Percentiles rank a stretch among this genome's conserved stretches.
Conservation (phyloP, 192 early-diverging fungal species). For the Pilaira anomala region DNA sequence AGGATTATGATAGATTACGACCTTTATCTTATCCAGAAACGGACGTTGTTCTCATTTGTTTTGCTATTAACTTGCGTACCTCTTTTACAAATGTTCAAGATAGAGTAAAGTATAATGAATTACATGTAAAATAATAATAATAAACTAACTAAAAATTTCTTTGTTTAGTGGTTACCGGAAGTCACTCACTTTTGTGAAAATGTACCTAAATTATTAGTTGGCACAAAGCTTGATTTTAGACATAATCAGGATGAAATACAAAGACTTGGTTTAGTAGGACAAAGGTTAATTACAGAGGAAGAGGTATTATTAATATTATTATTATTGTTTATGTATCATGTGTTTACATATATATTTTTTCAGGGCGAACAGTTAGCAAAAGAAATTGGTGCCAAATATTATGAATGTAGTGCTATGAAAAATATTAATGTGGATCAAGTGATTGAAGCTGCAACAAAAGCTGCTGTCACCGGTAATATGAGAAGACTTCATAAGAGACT, state of each 20-base stretch:
- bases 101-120: slow-evolving; percentile 44
- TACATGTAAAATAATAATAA: not conserved
- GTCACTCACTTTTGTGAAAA: slow-evolving; percentile 40
- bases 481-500: slow-evolving; percentile 41
- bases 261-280: slow-evolving; percentile 29
- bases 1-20: slow-evolving; percentile 70
- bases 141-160: not conserved
- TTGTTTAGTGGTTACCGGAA: slow-evolving; percentile 12
- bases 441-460: slow-evolving; percentile 44
- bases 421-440: slow-evolving; percentile 44
- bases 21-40: slow-evolving; percentile 69
- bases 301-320: slow-evolving; percentile 24
- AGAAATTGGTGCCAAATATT: slow-evolving; percentile 45
- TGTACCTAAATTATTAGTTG: slow-evolving; percentile 50
- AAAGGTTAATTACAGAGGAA: slow-evolving; percentile 36
- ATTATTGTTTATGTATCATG: not conserved
- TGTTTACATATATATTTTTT: not conserved
- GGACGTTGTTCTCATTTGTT: slow-evolving; percentile 68
- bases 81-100: slow-evolving; percentile 77
- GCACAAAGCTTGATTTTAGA: slow-evolving; percentile 48
- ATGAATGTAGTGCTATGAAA: slow-evolving; percentile 50
- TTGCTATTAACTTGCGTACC: slow-evolving; percentile 62
- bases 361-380: slow-evolving; percentile 45
- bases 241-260: slow-evolving; percentile 27
- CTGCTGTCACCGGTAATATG: slow-evolving; percentile 40